Conservation (phyloP, 805 yeast species). For the Suhomyces emberorum region DNA sequence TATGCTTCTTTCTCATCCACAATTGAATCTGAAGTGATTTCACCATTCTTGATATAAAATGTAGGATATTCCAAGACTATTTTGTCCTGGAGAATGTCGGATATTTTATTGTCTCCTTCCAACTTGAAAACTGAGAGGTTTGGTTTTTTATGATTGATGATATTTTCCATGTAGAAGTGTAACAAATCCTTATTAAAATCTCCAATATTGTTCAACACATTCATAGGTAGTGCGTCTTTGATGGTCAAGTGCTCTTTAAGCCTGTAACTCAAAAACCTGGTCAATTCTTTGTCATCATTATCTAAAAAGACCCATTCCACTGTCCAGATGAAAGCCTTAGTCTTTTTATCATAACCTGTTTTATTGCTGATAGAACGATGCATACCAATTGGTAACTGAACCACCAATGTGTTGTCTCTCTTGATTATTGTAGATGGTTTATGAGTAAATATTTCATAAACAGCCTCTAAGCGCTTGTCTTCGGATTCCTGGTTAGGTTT, state of each 20-base stretch:
- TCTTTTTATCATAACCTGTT: slow-evolving; percentile 64
- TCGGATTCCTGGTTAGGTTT: slow-evolving; percentile 13
- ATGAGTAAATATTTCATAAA: slow-evolving; percentile 23
- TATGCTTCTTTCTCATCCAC: slow-evolving; percentile 3
- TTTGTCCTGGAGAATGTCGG: slow-evolving; percentile 49
- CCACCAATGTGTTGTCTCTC: slow-evolving; percentile 65
- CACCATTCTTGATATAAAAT: slow-evolving; percentile 41
- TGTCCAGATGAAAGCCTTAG: slow-evolving; percentile 70
- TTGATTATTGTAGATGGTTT: slow-evolving; percentile 28
- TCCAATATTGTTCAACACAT: slow-evolving; percentile 21
- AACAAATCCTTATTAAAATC: slow-evolving; percentile 24
- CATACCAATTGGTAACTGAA: slow-evolving; percentile 71
- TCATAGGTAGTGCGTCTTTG: slow-evolving; percentile 40
- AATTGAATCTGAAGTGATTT: background rate
- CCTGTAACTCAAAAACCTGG: slow-evolving; percentile 42
- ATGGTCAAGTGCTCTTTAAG: slow-evolving; percentile 36
- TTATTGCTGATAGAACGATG: slow-evolving; percentile 59
- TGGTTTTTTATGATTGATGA: slow-evolving; percentile 10
- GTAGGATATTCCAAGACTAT: slow-evolving; percentile 80
- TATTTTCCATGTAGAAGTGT: slow-evolving; percentile 32
- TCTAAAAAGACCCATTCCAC: slow-evolving; percentile 62
- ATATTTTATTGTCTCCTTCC: slow-evolving; percentile 34
- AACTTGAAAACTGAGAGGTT: slow-evolving; percentile 35
- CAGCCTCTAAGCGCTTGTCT: slow-evolving; percentile 24
- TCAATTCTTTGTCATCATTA: slow-evolving; percentile 20